phyloP scores from a whole-genome alignment of 2,329 filamentous ascomycete genomes.

The Myriosclerotinia duriaeana region DNA sequence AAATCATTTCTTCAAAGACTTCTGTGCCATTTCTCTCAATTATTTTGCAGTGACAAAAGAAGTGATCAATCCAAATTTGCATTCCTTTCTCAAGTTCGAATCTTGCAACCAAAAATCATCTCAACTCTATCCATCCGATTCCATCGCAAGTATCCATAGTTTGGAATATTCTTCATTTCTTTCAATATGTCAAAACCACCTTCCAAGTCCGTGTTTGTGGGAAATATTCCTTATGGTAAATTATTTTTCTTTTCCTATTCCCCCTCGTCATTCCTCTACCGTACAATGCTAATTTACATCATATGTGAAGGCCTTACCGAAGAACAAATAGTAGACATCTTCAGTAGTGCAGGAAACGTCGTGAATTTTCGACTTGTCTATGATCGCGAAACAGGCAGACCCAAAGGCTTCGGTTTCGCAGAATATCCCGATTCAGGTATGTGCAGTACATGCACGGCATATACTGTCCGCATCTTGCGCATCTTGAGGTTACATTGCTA shows the following conservation, averaged over 20 bases:
- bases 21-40: slow-evolving; percentile 39
- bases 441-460: slow-evolving; percentile 13
- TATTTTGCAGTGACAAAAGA: slow-evolving; percentile 24
- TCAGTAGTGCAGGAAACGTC: slow-evolving; percentile 85
- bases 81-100: slow-evolving; percentile 32
- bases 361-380: slow-evolving; percentile 91
- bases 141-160: slow-evolving; percentile 20
- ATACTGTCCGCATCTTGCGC: slow-evolving; percentile 13
- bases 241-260: slow-evolving; percentile 17
- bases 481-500: slow-evolving; percentile 15
- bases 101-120: slow-evolving; percentile 30
- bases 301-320: slow-evolving; percentile 76
- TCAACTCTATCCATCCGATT: slow-evolving; percentile 23
- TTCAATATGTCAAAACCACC: slow-evolving; percentile 70
- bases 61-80: slow-evolving; percentile 25
- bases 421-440: slow-evolving; percentile 89
- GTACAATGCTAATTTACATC: slow-evolving; percentile 26
- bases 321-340: slow-evolving; percentile 92
- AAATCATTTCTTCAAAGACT: slow-evolving; percentile 40
- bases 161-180: slow-evolving; percentile 13
- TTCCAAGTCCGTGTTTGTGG: slow-evolving; percentile 79
- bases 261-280: neutral
- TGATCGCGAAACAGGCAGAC: slow-evolving; percentile 89
- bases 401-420: slow-evolving; percentile 95
- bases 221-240: slow-evolving; percentile 79